Evolutionary conservation across 225 moss, liverwort and hornwort genomes (phyloP).

Genomic region (Polytrichum formosum): DNA sequence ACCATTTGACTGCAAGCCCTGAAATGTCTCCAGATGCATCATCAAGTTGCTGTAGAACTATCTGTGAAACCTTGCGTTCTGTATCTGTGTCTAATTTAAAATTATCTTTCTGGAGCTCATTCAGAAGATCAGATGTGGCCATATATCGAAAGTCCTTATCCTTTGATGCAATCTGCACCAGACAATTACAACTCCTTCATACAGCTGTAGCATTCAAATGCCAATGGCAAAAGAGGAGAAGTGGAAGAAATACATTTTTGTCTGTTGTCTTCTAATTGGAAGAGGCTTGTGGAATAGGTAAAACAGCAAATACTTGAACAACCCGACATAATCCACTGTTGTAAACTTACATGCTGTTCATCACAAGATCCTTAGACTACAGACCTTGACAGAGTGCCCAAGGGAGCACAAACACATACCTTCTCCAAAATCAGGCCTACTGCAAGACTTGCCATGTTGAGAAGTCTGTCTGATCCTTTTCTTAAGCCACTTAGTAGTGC

Average conservation of each 20-base stretch:
- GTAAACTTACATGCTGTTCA: neutral
- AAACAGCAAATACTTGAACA: neutral
- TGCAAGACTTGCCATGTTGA: conserved; percentile 77
- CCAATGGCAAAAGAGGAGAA: neutral
- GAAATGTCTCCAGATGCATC: conserved; percentile 99
- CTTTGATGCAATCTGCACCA: conserved; percentile 94
- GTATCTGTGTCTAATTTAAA: conserved; percentile 94
- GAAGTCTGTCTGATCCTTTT: conserved; percentile 33
- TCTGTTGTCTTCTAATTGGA: neutral
- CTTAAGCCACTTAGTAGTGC: neutral
- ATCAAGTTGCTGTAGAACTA: conserved; percentile 99
- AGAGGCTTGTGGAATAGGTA: neutral
- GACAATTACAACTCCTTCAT: conserved; percentile 17
- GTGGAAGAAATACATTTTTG: neutral
- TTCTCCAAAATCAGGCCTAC: conserved; percentile 73
- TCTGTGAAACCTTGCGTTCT: conserved; percentile 97
- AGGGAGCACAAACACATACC: conserved; percentile 26
- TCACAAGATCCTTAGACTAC: neutral
- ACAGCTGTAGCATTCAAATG: neutral
- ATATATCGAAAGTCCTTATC: conserved; percentile 99
- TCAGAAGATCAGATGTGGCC: conserved; percentile 99
- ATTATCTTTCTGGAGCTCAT: conserved; percentile 96
- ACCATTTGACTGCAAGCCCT: conserved; percentile 99
- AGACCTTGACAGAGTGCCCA: neutral
- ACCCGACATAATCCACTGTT: neutral